Conservation (phyloP, 2,329 filamentous ascomycete genomes). For the Tympanopsis confertula region DNA sequence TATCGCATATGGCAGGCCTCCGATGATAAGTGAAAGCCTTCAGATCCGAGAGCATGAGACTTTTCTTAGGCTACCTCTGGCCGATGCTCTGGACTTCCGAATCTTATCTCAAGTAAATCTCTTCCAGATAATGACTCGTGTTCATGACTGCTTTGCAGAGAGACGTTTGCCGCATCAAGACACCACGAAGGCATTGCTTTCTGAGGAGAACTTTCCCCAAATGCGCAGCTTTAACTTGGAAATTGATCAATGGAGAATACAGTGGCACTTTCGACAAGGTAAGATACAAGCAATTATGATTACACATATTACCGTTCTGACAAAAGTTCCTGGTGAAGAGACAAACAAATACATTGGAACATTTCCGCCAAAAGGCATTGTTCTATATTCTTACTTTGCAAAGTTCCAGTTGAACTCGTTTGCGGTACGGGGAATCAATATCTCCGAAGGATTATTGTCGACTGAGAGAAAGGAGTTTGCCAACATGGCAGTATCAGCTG, state of each 20-base stretch:
- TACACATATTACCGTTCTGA: too few relatives aligned
- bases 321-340: too few relatives aligned
- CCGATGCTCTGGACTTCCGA: conserved; percentile 8
- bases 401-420: conserved; percentile 21
- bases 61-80: conserved; percentile 11
- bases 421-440: conserved; percentile 4
- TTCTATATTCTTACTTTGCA: conserved; percentile 17
- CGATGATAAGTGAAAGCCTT: conserved; percentile 11
- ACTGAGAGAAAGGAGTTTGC: conserved; percentile 4
- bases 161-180: conserved; percentile 2
- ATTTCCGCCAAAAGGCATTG: conserved; percentile 15
- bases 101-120: conserved; percentile 10
- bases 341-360: conserved; percentile 14
- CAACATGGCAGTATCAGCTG: conserved; percentile 6
- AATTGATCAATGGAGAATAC: conserved; percentile 27
- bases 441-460: conserved; percentile 4
- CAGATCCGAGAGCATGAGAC: conserved; percentile 11
- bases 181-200: conserved; percentile 10
- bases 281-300: too few relatives aligned
- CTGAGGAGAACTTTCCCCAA: conserved; percentile 21
- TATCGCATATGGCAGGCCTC: conserved; percentile 17
- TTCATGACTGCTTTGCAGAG: conserved; percentile 8
- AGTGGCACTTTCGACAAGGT: conserved; percentile 18
- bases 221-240: conserved; percentile 25
- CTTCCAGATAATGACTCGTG: conserved; percentile 8